Base-by-base conservation (phyloP, 352 stramenopile genomes). In the Phytophthora multivora region DNA sequence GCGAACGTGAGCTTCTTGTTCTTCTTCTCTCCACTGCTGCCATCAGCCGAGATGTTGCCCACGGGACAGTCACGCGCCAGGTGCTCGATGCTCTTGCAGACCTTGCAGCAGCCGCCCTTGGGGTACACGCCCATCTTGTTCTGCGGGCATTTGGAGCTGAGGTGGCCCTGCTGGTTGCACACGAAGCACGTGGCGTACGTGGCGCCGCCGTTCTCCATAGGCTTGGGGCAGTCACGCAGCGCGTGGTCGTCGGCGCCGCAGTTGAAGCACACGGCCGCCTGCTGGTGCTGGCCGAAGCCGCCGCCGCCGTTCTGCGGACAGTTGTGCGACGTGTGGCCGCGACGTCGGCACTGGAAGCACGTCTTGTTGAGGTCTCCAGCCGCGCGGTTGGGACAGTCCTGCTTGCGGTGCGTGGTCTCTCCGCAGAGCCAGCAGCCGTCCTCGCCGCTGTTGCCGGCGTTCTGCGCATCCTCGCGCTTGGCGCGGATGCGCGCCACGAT, bases 91-190 rank as follows among this genome's bases (percentile, higher is more conserved):
- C 82, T 92, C 68, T 88, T 85, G 67, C 86, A 95, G 23, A 97
- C 59, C 65, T 96, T 96, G 59, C 90, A 97, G 71, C 86, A 92
- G 35, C 90, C 90, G 52, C 90, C 90, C 51, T 90, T 93, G 40
- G 88, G 88, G 71, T 96, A 96, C 45, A 96, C 88, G 52, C 88
- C 88, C 38, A 88, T 94, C 47, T 75, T 90, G 45, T 91, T 96
- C 70, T 96, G 66, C 36, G 87, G 83, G 52, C 90, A 97, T 67
- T 89, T 85, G 52, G 78, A 81, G 65, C 88, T 95, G 60, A 97
- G 66, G 63, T 97, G 90, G 38, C 90, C 90, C 25, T 83, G 88
- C 56, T 91, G 75, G 50, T 86, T 74, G 69, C 90, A 97, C 36
- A 97, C 82, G 62, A 96, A 97, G 69, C 90, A 97, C 51, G 81